Evolutionary conservation across 192 early-diverging fungal genomes (phyloP), one percentile per base, ranked within the genome.

Genomic region (Entophlyctis helioformis): DNA sequence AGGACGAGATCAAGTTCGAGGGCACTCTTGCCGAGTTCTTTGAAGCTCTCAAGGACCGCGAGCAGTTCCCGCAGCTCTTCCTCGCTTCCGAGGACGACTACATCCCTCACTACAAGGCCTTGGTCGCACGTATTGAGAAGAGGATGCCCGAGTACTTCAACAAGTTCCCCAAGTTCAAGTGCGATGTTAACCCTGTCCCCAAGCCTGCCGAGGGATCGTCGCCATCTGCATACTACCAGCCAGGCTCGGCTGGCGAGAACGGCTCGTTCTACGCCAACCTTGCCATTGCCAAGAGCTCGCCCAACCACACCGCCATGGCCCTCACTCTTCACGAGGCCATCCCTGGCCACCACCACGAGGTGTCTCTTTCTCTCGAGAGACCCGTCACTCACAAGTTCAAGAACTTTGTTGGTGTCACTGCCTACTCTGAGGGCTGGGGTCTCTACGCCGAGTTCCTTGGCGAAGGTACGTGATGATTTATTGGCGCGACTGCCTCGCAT

Each of bases 301-400:
- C 53, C 13, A 32, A 9, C 3, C 47, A 51, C 43, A 43, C 31
- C 40, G 50, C 43, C 42, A 42, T 39, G 8, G 54, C 51, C 15
- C 7, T 54, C 15, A 39, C 44, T 18, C 28, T 67, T 23, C 60
- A 67, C 48, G 61, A 63, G 42, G 59, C 54, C 44, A 57, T 27
- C 41, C 61, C 61, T 16, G 61, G 61, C 32, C 61, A 63, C 50
- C 61, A 63, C 46, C 59, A 62, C 44, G 60, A 67, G 39, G 18
- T 67, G 19, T 59, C 60, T 8, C 35, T 67, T 19, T 31, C 45
- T 10, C 23, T 56, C 22, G 66, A 57, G 35, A 48, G 58, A 18
- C 36, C 43, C 23, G 36, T 45, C 22, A 22, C 36, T 4, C 60
- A 62, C 39, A 18, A 59, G 20, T 38, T 62, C 9, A 19, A 50